A percentile compares a stretch with the other conserved stretches of the same genome.
phyloP scores from a whole-genome alignment of 2,329 filamentous ascomycete genomes.

The Penicillium concentricum region DNA sequence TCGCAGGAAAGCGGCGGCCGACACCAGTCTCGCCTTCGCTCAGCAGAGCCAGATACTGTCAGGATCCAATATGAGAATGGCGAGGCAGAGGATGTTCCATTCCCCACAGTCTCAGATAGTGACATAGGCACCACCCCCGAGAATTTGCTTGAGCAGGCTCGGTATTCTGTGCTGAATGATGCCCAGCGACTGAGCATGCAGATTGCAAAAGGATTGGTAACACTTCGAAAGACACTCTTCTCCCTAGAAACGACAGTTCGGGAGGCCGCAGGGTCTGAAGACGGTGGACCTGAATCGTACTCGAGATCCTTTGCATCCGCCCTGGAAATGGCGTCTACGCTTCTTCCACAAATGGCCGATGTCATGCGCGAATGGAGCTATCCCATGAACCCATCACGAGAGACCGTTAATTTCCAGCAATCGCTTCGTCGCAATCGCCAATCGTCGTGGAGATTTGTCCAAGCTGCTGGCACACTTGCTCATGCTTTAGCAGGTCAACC shows the following conservation, averaged over 20 bases:
- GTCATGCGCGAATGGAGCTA: constrained; percentile 58
- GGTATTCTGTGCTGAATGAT: constrained; percentile 50
- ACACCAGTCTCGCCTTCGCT: constrained; percentile 51
- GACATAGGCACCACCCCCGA: constrained; percentile 29
- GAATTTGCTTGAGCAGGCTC: constrained; percentile 39
- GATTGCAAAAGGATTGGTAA: constrained; percentile 56
- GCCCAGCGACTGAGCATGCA: constrained; percentile 54
- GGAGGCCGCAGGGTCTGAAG: constrained; percentile 28
- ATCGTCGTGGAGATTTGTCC: constrained; percentile 59
- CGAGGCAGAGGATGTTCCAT: constrained; percentile 57
- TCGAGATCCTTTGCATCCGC: constrained; percentile 42
- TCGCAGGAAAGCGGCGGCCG: constrained; percentile 45
- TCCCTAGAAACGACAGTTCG: constrained; percentile 44
- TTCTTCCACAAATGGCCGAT: constrained; percentile 58
- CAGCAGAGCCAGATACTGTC: constrained; percentile 47
- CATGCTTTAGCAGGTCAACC: constrained; percentile 56
- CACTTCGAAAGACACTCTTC: constrained; percentile 57
- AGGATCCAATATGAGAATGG: constrained; percentile 61
- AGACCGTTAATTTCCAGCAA: constrained; percentile 56
- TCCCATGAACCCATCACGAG: constrained; percentile 55
- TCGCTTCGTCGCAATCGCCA: constrained; percentile 57
- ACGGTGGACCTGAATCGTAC: constrained; percentile 33
- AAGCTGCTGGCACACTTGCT: constrained; percentile 59
- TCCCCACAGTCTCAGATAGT: constrained; percentile 38
- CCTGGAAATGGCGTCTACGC: constrained; percentile 46